Base-by-base conservation (phyloP, 2,329 filamentous ascomycete genomes). In the Fusarium nematophilum region DNA sequence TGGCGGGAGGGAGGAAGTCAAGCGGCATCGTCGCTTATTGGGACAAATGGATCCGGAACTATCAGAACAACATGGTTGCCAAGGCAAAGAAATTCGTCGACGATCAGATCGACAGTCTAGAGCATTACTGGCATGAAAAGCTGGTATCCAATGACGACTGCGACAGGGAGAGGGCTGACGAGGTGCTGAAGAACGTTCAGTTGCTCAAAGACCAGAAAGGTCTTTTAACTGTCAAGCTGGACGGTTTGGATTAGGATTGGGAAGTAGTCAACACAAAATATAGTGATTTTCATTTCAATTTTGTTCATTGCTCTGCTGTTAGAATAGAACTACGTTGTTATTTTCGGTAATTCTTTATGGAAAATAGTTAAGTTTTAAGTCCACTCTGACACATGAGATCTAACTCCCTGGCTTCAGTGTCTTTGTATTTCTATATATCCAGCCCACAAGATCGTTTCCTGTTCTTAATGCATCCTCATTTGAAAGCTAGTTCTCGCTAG, bases 51-150 rank as follows among this genome's bases (percentile, higher is more conserved):
- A 52, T 52, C 29, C 29, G 23, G 30, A 45, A 26, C 17, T 38
- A 52, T 15, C 30, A 44, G 48, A 36, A 30, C 23, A 27, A 40
- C 23, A 52, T 52, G 39, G 38, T 37, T 31, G 25, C 27, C 13
- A 44, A 37, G 29, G 39, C n/a, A 14, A 37, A 34, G 10, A 37
- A 36, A 8, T 52, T 52, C 26, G 38, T 37, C 34, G 34, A 37
- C 15, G 34, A 17, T 17, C 34, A 37, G 17, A 37, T 51, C 34
- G 30, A 51, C 40, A 51, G 18, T 14, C 23, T 51, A 5, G 38
- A 51, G 30, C 10, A 42, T 30, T 51, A 30, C 38, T 51, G 47
- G 47, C 26, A 51, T 31, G 38, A 51, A 14, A 43, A 43, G 38
- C 40, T 37, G 30, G 37, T 51, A 8, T 51, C 30, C n/a, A 27